These are phyloP conservation scores for Fusarium staphyleae DNA, from an alignment of 2,329 filamentous ascomycete genomes.

Conservation along the genomic window DNA sequence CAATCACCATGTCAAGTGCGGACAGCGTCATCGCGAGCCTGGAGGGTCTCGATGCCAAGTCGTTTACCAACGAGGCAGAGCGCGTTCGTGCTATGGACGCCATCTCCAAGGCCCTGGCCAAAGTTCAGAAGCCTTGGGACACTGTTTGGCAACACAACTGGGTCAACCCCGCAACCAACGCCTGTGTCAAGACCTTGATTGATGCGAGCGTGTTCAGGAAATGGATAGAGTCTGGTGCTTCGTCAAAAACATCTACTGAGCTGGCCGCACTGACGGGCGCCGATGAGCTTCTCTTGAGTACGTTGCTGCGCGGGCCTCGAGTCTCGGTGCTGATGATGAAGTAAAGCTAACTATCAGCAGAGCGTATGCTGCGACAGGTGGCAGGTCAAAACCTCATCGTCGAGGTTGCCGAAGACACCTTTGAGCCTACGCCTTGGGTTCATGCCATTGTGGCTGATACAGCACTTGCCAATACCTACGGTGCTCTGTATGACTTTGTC, in stretches of 20 bases:
- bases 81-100: slow-evolving; percentile 45
- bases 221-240: slow-evolving; percentile 44
- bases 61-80: slow-evolving; percentile 46
- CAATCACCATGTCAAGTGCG: slow-evolving; percentile 32
- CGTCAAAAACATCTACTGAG: slow-evolving; percentile 42
- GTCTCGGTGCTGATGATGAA: neutral
- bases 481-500: slow-evolving; percentile 45
- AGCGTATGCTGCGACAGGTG: slow-evolving; percentile 47
- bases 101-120: slow-evolving; percentile 42
- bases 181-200: slow-evolving; percentile 48
- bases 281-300: slow-evolving; percentile 46
- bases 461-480: slow-evolving; percentile 44
- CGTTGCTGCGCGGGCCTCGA: neutral
- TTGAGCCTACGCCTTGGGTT: slow-evolving; percentile 45
- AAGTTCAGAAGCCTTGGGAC: slow-evolving; percentile 49
- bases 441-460: slow-evolving; percentile 40
- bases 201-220: slow-evolving; percentile 48
- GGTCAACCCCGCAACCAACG: slow-evolving; percentile 45
- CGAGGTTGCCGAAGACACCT: slow-evolving; percentile 47
- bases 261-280: slow-evolving; percentile 46
- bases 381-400: slow-evolving; percentile 46
- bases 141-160: slow-evolving; percentile 50
- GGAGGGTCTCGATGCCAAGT: slow-evolving; percentile 35
- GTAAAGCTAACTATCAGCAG: slow-evolving; percentile 15
- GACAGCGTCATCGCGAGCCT: slow-evolving; percentile 40